Percentiles rank a stretch among this genome's conserved stretches.
Evolutionary conservation across 257 asterid species (phyloP).

Genomic region (Solanum dulcamara): DNA sequence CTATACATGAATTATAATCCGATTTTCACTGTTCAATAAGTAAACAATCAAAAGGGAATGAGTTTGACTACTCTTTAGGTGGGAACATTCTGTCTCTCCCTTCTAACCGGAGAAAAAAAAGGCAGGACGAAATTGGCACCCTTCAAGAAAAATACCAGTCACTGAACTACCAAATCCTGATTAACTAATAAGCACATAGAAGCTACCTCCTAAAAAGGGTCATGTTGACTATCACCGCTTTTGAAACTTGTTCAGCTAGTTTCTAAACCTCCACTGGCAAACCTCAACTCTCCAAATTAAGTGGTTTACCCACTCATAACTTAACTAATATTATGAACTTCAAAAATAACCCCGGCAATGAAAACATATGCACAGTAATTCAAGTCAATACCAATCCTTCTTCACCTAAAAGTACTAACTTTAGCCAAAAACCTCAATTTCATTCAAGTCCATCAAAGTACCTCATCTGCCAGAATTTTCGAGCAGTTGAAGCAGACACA

Average conservation of each 20-base stretch:
- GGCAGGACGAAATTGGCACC: neutral
- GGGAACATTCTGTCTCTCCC: neutral
- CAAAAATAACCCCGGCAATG: neutral
- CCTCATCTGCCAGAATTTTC: conserved; percentile 91
- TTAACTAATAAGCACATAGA: neutral
- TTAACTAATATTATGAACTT: too few relatives aligned
- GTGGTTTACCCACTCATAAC: neutral
- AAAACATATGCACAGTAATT: neutral
- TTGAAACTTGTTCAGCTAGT: neutral
- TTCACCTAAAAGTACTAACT: neutral
- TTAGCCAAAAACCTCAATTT: neutral
- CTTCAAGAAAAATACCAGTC: neutral
- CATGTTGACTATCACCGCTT: neutral
- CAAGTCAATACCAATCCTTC: neutral
- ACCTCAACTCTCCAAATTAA: neutral
- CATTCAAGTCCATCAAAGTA: conserved; percentile 11
- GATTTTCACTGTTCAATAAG: neutral
- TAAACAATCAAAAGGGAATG: neutral
- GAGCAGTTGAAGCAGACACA: conserved; percentile 97
- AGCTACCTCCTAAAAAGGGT: neutral
- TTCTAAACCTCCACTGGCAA: neutral
- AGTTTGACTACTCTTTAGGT: neutral
- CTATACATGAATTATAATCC: neutral
- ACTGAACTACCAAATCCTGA: neutral
- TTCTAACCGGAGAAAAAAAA: neutral